Evolutionary conservation across 2,329 filamentous ascomycete genomes (phyloP), one percentile per base, ranked within the genome.

Genomic region (Alternaria viburni): DNA sequence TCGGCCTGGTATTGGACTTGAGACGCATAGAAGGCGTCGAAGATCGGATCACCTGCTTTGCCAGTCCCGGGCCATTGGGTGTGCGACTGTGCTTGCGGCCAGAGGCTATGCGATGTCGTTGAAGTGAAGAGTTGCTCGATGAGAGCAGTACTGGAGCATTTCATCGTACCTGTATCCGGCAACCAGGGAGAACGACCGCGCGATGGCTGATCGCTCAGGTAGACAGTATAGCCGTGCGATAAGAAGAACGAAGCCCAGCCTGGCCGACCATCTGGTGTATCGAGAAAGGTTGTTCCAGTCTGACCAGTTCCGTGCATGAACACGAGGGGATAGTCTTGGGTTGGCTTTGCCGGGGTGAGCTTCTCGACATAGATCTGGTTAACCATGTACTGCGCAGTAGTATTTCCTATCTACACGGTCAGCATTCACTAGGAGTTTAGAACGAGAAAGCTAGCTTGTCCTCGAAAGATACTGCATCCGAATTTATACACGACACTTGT

Each of bases 181-280:
- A 75, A 65, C 77, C 81, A 84, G 0, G 81, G 71, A 17, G 82
- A 84, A 32, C 85, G 81, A 28, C 82, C 84, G 19, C 82, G 81
- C 25, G 79, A 79, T 3, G 82, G 78, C 63, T 84, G 81, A 66
- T 86, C 84, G 12, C 82, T 77, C 50, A 86, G 74, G 71, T 84
- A 86, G 50, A 85, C 76, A 47, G 82, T 80, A 70, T 84, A 83
- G 15, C 84, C 83, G n/a, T 80, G 75, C 6, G 71, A 66, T 7
- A 86, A 65, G 68, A 86, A 86, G 60, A 79, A 79, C 4, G 82
- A 83, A 0, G 84, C 81, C 84, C 84, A 86, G 15, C 84, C 84
- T 9, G 77, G 78, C 13, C 80, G 74, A 47, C 82, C 82, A 58
- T 86, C 83, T 6, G 85, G 84, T 17, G 84, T 87, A 41, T 81